phyloP scores from a whole-genome alignment of 805 yeast genomes.

The Naumovozyma castellii region DNA sequence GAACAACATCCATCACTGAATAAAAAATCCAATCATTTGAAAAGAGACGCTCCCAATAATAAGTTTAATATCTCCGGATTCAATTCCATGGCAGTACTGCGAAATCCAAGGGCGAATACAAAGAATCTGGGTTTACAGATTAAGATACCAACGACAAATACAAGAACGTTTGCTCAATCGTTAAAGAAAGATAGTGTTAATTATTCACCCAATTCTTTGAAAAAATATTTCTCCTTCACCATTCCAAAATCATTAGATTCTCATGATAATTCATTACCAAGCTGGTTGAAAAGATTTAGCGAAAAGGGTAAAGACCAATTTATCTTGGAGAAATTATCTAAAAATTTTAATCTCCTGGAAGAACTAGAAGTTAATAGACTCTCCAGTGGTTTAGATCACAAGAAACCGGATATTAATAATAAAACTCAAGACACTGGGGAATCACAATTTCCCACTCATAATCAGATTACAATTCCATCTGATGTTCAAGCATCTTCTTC shows the following conservation, averaged over 20 bases:
- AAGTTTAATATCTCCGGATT: constrained; percentile 1
- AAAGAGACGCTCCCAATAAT: background rate
- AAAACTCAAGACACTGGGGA: background rate
- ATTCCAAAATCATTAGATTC: constrained; percentile 17
- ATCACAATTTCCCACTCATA: background rate
- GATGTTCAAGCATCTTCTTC: constrained; percentile 12
- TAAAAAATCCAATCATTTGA: background rate
- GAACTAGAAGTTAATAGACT: constrained; percentile 26
- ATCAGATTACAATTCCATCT: background rate
- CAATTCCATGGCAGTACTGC: background rate
- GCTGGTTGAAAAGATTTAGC: constrained; percentile 23
- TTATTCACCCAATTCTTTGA: constrained; percentile 27
- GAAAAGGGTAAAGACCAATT: constrained; percentile 12
- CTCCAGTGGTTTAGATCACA: constrained; percentile 17
- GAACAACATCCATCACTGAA: background rate
- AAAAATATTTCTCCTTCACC: constrained; percentile 22
- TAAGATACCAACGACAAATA: constrained; percentile 13
- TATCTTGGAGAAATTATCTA: constrained; percentile 21
- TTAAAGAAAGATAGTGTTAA: constrained; percentile 25
- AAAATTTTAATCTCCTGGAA: constrained; percentile 31
- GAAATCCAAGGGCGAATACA: background rate
- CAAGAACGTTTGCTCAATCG: constrained; percentile 24
- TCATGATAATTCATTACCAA: constrained; percentile 23
- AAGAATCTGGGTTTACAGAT: constrained; percentile 13
- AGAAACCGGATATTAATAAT: constrained; percentile 1